phyloP scores from a whole-genome alignment of 768 basidiomycete species.

The Leccinum variicolor region DNA sequence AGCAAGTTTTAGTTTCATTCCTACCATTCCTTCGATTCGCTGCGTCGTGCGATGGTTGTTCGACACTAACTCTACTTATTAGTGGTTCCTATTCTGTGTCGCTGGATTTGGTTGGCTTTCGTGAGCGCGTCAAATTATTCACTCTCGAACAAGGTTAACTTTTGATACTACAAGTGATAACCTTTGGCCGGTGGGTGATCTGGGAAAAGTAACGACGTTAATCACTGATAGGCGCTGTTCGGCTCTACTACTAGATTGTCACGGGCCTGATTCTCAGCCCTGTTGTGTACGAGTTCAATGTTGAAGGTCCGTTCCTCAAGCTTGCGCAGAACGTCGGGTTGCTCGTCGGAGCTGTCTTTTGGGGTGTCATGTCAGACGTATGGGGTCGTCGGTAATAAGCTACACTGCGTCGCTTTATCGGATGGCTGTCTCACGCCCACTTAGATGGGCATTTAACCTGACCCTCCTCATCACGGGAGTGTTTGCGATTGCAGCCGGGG shows the following conservation, averaged over 20 bases:
- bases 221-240: not conserved
- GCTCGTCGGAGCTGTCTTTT: conserved; percentile 64
- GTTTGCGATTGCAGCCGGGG: conserved; percentile 64
- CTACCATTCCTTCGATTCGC: not conserved
- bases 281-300: conserved; percentile 62
- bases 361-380: conserved; percentile 65
- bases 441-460: conserved; percentile 64
- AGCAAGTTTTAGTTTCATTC: conserved; percentile 27
- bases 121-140: conserved; percentile 37
- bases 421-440: conserved; percentile 5
- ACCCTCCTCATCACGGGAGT: conserved; percentile 65
- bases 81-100: conserved; percentile 65
- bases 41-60: not conserved
- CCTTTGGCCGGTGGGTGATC: conserved; percentile 60
- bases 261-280: conserved; percentile 64
- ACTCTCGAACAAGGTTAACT: not conserved
- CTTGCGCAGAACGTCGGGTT: conserved; percentile 72
- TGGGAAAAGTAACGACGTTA: not conserved
- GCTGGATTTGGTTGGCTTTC: conserved; percentile 77
- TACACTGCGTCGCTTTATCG: not conserved
- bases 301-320: conserved; percentile 58
- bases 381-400: conserved; percentile 63
- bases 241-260: conserved; percentile 43
- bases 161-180: conserved; percentile 52
- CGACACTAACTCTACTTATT: not conserved